Base-by-base conservation (phyloP, 2,329 filamentous ascomycete genomes). In the Daldinia eschscholtzii region DNA sequence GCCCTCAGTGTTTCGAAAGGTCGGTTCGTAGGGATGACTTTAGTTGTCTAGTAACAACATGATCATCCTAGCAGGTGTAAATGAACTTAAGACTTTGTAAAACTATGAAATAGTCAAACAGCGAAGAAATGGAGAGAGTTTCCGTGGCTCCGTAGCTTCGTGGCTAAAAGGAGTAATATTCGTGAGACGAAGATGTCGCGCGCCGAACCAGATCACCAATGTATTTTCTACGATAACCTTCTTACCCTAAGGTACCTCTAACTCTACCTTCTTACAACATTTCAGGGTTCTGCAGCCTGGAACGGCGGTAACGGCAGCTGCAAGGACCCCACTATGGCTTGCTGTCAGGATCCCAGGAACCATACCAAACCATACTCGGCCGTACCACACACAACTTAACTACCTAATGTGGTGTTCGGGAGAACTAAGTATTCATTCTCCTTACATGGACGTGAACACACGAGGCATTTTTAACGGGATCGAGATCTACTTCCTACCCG, bases 1-100 rank as follows among this genome's bases (percentile, higher is more conserved):
- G 59, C 60, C 68, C 48, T 62, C 52, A 41, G 52, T 52, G 41
- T 37, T 48, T 39, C 41, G 53, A 57, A 26, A 26, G 28, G 20
- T 42, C 26, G 50, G 46, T 64, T 61, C 30, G 46, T 6, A 48
- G 44, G 56, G 61, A 67, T 66, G 65, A 74, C 57, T 48, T 35
- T 39, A 55, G 73, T 72, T 73, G 75, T 77, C 76, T 76, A 76
- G 64, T 74, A 77, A 77, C 76, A 77, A 73, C 75, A 62, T 64
- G 52, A 65, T 68, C 68, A 67, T 71, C 41, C 61, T 41, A 23
- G 30, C 30, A 28, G n/a, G 15, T 33, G 60, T 61, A 35, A 37
- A 46, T 50, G 55, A 30, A 28, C 30, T 26, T 30, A 18, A 41
- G 46, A n/a, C 33, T 30, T 52, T 13, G 26, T 33, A 5, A 52